Base-by-base conservation (phyloP, 768 basidiomycete species). In the Pseudohyphozyma bogoriensis region DNA sequence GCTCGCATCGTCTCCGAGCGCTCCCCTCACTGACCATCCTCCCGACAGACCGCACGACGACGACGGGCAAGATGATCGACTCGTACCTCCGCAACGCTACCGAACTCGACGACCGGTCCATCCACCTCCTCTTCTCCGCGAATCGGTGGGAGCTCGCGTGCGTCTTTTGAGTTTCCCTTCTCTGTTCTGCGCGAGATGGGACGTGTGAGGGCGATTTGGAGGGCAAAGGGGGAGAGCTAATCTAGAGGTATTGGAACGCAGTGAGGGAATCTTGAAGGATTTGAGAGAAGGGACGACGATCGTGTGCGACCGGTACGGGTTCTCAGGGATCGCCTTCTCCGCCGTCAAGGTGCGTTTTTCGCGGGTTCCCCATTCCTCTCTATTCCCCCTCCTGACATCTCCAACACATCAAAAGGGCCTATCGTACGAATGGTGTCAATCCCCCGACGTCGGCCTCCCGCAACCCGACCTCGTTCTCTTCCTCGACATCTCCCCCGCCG, bases 111-210 rank as follows among this genome's bases (percentile, higher is more conserved):
- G 91, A 96, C 75, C 85, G 79, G 62, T 87, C 85, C 2, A 84
- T 97, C 51, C 93, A 97, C 72, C 82, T 96, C 4, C 80, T 99
- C 58, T 97, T 99, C 78, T 85, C 89, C 46, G 95, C 92, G 3
- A 99, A 99, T 72, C 81, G 93, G 37, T 97, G 95, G 95, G 92
- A 97, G 72, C 81, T 86, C 63, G 85, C 85, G 88, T 93, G 60
- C 69, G 78, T 74, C 10, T 42, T 49, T 22, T 18, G 35, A 9
- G n/a, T 32, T 32, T 37, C 22, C 45, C 0, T 32, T 24, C n/a
- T 11, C 16, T n/a, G 33, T n/a, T n/a, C n/a, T n/a, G n/a, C n/a
- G n/a, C n/a, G n/a, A n/a, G n/a, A n/a, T 37, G 37, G 37, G 37
- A 28, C 15, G 16, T 10, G n/a, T n/a, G n/a, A n/a, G n/a, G n/a